phyloP scores from a whole-genome alignment of 148 eudicot species.

The Fagopyrum esculentum region DNA sequence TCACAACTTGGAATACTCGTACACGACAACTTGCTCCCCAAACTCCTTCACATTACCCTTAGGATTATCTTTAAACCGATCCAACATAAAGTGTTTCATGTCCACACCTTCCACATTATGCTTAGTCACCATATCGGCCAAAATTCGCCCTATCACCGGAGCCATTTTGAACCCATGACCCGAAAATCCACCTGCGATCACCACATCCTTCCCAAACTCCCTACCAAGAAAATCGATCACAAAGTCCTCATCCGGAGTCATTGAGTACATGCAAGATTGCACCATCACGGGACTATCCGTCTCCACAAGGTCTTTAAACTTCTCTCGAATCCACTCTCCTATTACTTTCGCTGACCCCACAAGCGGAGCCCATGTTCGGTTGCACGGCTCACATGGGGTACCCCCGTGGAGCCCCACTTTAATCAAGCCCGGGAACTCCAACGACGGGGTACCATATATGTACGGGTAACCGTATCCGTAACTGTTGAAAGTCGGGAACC shows the following conservation, averaged over 20 bases:
- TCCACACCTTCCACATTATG: conserved; percentile 50
- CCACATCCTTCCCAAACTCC: conserved; percentile 60
- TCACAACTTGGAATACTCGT: too few relatives aligned
- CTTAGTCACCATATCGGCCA: conserved; percentile 41
- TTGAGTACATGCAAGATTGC: conserved; percentile 77
- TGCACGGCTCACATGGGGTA: conserved; percentile 49
- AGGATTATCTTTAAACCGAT: conserved; percentile 51
- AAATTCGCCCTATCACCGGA: conserved; percentile 58
- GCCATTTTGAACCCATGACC: conserved; percentile 98
- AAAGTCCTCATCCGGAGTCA: conserved; percentile 84
- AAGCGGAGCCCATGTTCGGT: conserved; percentile 37
- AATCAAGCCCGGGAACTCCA: conserved; percentile 73
- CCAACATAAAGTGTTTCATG: conserved; percentile 44
- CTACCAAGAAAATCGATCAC: conserved; percentile 79
- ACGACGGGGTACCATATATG: conserved; percentile 72
- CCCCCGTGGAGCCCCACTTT: conserved; percentile 65
- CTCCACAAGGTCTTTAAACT: conserved; percentile 48
- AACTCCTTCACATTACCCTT: conserved; percentile 58
- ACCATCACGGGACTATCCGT: conserved; percentile 35
- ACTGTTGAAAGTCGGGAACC: conserved; percentile 74
- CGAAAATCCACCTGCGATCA: conserved; percentile 78
- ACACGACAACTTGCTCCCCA: neutral
- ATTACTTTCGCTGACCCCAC: conserved; percentile 16
- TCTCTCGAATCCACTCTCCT: conserved; percentile 46
- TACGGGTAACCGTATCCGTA: conserved; percentile 45